phyloP scores from a whole-genome alignment of 495 filamentous ascomycete genomes.

The Aspergillus bertholletiae region DNA sequence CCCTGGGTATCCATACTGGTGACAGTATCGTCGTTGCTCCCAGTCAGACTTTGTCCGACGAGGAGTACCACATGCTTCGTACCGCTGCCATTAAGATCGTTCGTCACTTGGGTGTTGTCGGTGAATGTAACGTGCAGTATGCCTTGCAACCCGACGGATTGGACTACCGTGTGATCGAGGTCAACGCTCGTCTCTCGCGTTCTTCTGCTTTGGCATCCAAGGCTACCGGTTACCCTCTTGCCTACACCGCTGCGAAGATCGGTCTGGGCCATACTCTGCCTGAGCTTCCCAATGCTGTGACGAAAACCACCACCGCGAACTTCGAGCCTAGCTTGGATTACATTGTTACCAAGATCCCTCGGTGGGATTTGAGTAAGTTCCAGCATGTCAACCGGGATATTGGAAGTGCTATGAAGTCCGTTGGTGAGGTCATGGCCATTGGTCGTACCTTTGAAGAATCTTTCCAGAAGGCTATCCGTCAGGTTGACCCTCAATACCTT shows the following conservation, averaged over 20 bases:
- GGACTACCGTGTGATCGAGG: slow-evolving; percentile 98
- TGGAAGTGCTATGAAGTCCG: slow-evolving; percentile 98
- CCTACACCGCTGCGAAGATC: slow-evolving; percentile 93
- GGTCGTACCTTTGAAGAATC: slow-evolving; percentile 96
- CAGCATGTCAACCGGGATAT: slow-evolving; percentile 91
- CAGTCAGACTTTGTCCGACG: slow-evolving; percentile 93
- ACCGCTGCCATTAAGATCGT: slow-evolving; percentile 98
- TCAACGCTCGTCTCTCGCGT: slow-evolving; percentile 95
- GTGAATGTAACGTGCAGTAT: slow-evolving; percentile 99
- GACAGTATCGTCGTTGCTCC: slow-evolving; percentile 98
- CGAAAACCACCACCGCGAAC: slow-evolving; percentile 92
- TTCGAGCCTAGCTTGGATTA: slow-evolving; percentile 98
- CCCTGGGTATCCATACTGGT: slow-evolving; percentile 95
- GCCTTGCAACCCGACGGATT: slow-evolving; percentile 92
- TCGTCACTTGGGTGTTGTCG: slow-evolving; percentile 92
- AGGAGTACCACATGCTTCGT: slow-evolving; percentile 98
- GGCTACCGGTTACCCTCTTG: slow-evolving; percentile 94
- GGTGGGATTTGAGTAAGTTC: slow-evolving; percentile 99
- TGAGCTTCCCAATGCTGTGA: slow-evolving; percentile 94
- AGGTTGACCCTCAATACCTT: slow-evolving; percentile 90
- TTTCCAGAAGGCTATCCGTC: slow-evolving; percentile 95
- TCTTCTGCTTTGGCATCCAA: slow-evolving; percentile 98
- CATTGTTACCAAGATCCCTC: slow-evolving; percentile 97
- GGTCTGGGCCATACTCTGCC: slow-evolving; percentile 93
- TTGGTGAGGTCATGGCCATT: slow-evolving; percentile 98